Conservation (phyloP, 2,329 filamentous ascomycete species). For the Trichoderma sp. region DNA sequence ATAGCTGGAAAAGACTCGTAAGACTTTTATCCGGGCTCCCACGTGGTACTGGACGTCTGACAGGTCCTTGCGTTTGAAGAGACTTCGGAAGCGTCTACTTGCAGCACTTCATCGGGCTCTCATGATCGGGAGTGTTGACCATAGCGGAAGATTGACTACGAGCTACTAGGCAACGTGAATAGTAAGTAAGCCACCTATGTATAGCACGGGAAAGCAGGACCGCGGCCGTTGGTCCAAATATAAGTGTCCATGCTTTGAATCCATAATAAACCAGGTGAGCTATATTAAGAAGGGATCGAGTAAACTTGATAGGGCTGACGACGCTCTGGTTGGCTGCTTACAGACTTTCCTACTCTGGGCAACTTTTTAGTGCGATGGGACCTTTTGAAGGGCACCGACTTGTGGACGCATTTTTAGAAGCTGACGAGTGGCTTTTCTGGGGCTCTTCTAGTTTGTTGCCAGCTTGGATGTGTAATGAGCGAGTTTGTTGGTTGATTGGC, state of each 20-base stretch:
- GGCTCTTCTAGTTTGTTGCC: background rate
- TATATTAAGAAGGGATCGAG: background rate
- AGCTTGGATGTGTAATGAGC: background rate
- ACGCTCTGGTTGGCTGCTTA: background rate
- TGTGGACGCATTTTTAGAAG: constrained; percentile 11
- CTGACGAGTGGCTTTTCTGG: background rate
- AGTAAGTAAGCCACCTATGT: background rate
- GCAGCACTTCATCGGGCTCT: background rate
- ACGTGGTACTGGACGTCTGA: background rate
- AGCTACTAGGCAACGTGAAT: background rate
- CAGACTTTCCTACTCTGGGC: background rate
- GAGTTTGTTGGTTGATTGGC: background rate
- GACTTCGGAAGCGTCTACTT: background rate
- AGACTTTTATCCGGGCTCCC: background rate
- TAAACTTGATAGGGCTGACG: constrained; percentile 6
- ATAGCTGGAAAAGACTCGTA: background rate
- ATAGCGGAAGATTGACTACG: background rate
- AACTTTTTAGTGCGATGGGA: background rate
- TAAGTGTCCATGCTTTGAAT: background rate
- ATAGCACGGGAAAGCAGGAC: background rate
- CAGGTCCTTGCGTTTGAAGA: background rate
- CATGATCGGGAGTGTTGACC: background rate
- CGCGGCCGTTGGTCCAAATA: background rate
- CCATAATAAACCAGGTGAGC: background rate
- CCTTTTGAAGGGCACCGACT: background rate